Base-by-base conservation (phyloP, 148 eudicot species). In the Talinum fruticosum region DNA sequence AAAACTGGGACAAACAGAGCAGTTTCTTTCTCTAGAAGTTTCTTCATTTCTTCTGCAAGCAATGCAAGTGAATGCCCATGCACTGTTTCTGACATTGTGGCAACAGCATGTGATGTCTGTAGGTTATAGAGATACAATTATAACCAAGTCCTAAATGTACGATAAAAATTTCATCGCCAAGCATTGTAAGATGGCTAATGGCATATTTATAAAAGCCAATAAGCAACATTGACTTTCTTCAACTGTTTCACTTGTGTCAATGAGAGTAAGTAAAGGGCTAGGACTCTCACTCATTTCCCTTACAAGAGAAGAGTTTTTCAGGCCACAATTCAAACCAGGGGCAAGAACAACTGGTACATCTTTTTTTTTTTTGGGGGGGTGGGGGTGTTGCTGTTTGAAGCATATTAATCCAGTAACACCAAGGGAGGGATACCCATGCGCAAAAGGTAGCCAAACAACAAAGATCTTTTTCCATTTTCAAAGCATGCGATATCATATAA, bases 1-100 rank as follows among this genome's bases (percentile, higher is more conserved):
- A 96, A 85, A 78, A 90, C 84, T 57, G 99, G 99, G 84, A 86
- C 82, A 79, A 88, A 93, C 73, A 88, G 70, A 73, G 90, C 84
- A 45, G 89, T 80, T 76, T 93, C 97, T 82, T 84, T 96, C 84
- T 84, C 83, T 75, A 93, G 78, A 59, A 96, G 88, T 73, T 88
- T 90, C 79, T 86, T 93, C 67, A 90, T 87, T 83, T 91, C 97
- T 79, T 91, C 98, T 16, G 97, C 98, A 69, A 96, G 95, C 71
- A 96, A 81, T 71, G 95, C 87, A 73, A 96, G 79, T 69, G 95
- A 93, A 83, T 89, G 98, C 82, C 91, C 98, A 82, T 91, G 87
- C 65, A 83, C 82, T 74, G 91, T 84, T 75, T 90, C 91, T 69
- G 97, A 86, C 81, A 79, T 74, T 68, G 92, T 69, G 49, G 93